Base-by-base conservation (phyloP, 2,329 filamentous ascomycete species). In the Exophiala oligosperma region DNA sequence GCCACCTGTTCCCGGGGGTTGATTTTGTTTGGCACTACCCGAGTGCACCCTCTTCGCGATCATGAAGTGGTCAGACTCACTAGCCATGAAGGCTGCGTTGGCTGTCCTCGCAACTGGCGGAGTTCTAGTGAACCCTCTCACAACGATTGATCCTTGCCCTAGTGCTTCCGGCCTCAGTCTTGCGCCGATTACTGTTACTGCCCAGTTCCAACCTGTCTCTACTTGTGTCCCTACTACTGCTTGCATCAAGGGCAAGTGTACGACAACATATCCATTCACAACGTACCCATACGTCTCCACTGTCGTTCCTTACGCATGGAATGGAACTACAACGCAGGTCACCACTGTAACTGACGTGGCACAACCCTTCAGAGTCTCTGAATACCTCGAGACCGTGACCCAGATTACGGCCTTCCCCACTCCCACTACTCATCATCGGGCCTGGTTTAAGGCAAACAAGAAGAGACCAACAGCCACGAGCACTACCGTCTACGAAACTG, bases 271-370 rank as follows among this genome's bases (percentile, higher is more conserved):
- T 43, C 50, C 52, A n/a, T 59, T 54, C 26, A 59, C 52, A 37
- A 62, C 56, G 28, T 62, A 54, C 46, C 49, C 52, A 17, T 62
- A 48, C 46, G 60, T 62, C 2, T 62, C 60, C 4, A 62, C 60
- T 8, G 56, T 59, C 9, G 52, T 62, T 29, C 60, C 60, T 1
- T 57, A 38, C 40, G 55, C 46, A 4, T 56, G 56, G 56, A 49
- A 56, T 35, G 52, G 52, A 47, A 55, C 56, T 2, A 59, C 60
- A 4, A 59, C 56, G 12, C 53, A 58, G 29, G 56, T 14, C 2
- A 50, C 49, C 17, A 56, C 53, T 3, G 56, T 62, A 2, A 62
- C 60, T 12, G 49, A 55, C 8, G 52, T 49, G 24, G 41, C 41
- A 24, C 60, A 62, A 44, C 29, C 50, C 17, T 24, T 59, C 35